phyloP scores from a whole-genome alignment of 2,329 filamentous ascomycete genomes.

The Fusarium siculi region DNA sequence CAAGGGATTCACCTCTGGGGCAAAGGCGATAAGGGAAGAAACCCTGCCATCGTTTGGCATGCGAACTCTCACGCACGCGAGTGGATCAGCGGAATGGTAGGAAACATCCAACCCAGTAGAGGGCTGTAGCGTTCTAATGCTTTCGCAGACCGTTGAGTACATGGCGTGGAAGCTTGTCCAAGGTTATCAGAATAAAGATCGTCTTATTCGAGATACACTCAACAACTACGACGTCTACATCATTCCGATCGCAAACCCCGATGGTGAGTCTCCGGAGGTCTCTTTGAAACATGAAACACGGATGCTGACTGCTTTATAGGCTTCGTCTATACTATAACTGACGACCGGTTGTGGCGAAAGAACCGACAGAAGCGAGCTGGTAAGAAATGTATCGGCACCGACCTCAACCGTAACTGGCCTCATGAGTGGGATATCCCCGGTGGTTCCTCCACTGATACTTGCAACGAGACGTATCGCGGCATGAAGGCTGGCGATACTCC shows the following conservation, averaged over 20 bases:
- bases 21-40: constrained; percentile 53
- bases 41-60: constrained; percentile 66
- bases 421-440: constrained; percentile 62
- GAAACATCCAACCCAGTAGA: accelerated
- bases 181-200: constrained; percentile 32
- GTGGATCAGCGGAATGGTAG: constrained; percentile 67
- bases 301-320: constrained; percentile 47
- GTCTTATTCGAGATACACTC: constrained; percentile 47
- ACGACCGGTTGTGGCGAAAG: constrained; percentile 70
- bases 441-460: constrained; percentile 63
- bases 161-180: constrained; percentile 36
- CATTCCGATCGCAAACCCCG: constrained; percentile 70
- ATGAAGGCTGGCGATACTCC: constrained; percentile 55
- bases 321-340: constrained; percentile 58
- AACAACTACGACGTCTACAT: constrained; percentile 75
- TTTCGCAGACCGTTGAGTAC: constrained; percentile 35
- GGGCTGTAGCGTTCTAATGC: accelerated
- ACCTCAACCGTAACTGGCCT: constrained; percentile 71
- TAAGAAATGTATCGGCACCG: constrained; percentile 60
- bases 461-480: constrained; percentile 61
- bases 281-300: accelerated
- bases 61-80: constrained; percentile 69
- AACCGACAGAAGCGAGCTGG: constrained; percentile 59
- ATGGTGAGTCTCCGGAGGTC: constrained; percentile 53
- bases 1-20: constrained; percentile 69